phyloP scores from a whole-genome alignment of 2,329 filamentous ascomycete genomes.

The Sordariomycetes sp. region DNA sequence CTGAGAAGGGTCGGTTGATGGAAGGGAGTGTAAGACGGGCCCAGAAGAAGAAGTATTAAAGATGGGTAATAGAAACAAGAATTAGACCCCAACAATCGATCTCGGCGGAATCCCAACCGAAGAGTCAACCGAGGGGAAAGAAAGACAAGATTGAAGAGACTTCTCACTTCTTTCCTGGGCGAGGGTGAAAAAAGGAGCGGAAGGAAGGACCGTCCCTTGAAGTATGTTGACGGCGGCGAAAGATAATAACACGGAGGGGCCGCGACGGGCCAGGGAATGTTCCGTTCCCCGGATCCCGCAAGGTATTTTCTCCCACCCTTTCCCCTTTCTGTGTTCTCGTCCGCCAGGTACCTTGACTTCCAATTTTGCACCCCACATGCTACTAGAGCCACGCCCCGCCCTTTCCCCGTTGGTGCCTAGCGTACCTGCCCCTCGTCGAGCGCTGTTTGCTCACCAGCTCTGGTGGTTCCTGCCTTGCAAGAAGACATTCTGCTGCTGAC shows the following conservation, averaged over 20 bases:
- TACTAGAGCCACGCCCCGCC: neutral
- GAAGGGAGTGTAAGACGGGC: neutral
- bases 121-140: neutral
- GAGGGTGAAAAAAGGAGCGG: neutral
- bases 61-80: neutral
- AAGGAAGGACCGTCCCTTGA: neutral
- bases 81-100: neutral
- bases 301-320: neutral
- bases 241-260: neutral
- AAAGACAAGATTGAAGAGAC: neutral
- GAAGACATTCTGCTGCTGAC: too few relatives aligned
- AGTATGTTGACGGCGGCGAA: neutral
- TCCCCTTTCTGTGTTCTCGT: neutral
- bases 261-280: neutral
- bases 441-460: neutral
- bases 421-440: neutral
- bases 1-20: neutral
- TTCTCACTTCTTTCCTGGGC: neutral
- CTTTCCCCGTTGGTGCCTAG: neutral
- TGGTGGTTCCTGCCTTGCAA: too few relatives aligned
- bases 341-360: neutral
- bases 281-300: conserved; percentile 1
- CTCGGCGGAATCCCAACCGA: neutral
- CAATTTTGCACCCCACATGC: neutral
- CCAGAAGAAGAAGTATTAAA: neutral